phyloP scores from a whole-genome alignment of 208 protist genomes.

The Crithidia fasciculata region DNA sequence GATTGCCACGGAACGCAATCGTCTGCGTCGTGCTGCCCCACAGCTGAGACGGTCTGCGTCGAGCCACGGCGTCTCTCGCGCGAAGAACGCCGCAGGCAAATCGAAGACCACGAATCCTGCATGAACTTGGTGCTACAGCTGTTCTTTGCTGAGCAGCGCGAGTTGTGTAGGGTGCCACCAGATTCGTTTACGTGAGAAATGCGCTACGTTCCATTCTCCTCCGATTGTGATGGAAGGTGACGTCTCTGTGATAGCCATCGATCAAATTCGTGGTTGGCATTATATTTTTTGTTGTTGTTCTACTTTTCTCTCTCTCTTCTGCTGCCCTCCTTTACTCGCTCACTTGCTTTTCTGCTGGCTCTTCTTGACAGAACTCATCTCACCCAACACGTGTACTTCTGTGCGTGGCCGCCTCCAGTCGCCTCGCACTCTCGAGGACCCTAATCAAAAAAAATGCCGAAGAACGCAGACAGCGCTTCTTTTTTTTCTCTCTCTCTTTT shows the following conservation, averaged over 20 bases:
- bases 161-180: background rate
- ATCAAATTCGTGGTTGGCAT: background rate
- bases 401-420: no score
- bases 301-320: background rate
- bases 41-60: background rate
- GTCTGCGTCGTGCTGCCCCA: no score
- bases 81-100: background rate
- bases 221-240: no score
- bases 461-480: no score
- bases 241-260: no score
- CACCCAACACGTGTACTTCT: no score
- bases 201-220: no score
- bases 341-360: background rate
- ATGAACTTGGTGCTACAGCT: constrained; percentile 29
- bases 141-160: constrained; percentile 24
- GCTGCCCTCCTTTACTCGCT: background rate
- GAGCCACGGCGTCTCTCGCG: background rate
- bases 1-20: no score
- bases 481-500: no score
- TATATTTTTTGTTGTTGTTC: background rate
- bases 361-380: background rate
- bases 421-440: no score
- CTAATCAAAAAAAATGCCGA: no score
- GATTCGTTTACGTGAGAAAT: no score
- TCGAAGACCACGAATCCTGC: constrained; percentile 9